Percentiles rank a stretch among this genome's conserved stretches.
Conservation (phyloP, 257 asterid genomes). For the Nicotiana sylvestris region DNA sequence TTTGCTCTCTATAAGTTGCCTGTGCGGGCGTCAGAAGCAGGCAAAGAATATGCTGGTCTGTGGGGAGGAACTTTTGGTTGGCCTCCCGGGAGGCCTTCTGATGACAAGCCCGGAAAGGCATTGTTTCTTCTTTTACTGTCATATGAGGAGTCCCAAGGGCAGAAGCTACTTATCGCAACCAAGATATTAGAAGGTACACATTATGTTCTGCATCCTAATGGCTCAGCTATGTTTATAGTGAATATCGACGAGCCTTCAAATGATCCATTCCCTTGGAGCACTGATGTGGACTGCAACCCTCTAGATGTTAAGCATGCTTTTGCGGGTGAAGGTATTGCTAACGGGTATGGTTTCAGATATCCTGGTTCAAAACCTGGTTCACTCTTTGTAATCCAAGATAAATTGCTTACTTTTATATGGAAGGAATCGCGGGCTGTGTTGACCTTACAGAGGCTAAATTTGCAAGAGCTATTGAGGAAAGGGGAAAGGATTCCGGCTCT, state of each 20-base stretch:
- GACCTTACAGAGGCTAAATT: constrained; percentile 70
- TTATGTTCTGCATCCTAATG: constrained; percentile 84
- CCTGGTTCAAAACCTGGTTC: constrained; percentile 95
- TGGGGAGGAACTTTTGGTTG: constrained; percentile 96
- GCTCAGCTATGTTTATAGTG: constrained; percentile 87
- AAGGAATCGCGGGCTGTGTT: constrained; percentile 69
- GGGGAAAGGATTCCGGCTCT: constrained; percentile 75
- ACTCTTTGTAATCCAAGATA: constrained; percentile 62
- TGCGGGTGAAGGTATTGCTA: constrained; percentile 80
- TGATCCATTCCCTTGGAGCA: constrained; percentile 72
- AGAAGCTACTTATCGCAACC: constrained; percentile 58
- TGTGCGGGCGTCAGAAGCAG: constrained; percentile 38
- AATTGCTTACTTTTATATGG: constrained; percentile 73
- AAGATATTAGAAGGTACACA: constrained; percentile 86
- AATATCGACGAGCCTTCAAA: constrained; percentile 46
- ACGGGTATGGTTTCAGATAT: constrained; percentile 85
- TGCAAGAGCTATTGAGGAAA: constrained; percentile 62
- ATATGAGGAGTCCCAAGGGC: constrained; percentile 70
- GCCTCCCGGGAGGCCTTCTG: constrained; percentile 73
- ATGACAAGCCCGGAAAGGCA: constrained; percentile 79
- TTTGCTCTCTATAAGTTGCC: constrained; percentile 83
- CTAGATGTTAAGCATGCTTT: constrained; percentile 52
- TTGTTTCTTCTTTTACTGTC: constrained; percentile 71
- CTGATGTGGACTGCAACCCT: constrained; percentile 42
- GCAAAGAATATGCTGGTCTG: constrained; percentile 64